Conservation (phyloP, 2,329 filamentous ascomycete species). For the Pseudopithomyces chartarum region DNA sequence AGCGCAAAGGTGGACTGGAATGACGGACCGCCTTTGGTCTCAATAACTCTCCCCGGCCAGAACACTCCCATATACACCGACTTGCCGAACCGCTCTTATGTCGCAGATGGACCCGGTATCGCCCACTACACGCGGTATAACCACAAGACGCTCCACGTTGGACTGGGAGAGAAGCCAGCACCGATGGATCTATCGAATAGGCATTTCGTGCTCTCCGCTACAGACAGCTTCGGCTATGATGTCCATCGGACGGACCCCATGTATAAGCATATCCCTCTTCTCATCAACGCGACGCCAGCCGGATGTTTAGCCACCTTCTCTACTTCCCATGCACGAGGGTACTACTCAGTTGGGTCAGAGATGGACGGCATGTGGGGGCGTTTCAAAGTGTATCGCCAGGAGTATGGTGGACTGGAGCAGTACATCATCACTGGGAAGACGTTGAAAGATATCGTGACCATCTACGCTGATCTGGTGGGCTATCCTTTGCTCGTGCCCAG, state of each 20-base stretch:
- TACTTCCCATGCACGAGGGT: conserved; percentile 66
- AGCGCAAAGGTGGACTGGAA: conserved; percentile 65
- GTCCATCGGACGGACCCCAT: conserved; percentile 72
- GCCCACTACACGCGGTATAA: conserved; percentile 70
- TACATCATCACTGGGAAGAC: conserved; percentile 71
- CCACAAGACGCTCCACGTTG: conserved; percentile 67
- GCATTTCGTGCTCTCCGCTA: conserved; percentile 69
- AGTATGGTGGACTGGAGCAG: conserved; percentile 73
- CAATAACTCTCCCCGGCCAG: conserved; percentile 57
- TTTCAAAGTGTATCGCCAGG: conserved; percentile 75
- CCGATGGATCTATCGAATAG: conserved; percentile 74
- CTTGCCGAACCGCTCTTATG: conserved; percentile 69
- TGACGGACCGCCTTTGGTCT: conserved; percentile 60
- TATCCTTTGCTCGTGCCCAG: conserved; percentile 70
- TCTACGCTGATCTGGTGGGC: conserved; percentile 71
- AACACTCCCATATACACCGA: conserved; percentile 65
- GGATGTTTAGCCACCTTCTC: conserved; percentile 73
- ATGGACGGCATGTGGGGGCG: conserved; percentile 78
- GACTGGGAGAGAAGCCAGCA: conserved; percentile 73
- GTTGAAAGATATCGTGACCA: conserved; percentile 66
- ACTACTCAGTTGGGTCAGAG: conserved; percentile 71
- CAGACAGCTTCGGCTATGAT: conserved; percentile 76
- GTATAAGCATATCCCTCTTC: conserved; percentile 76
- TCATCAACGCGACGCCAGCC: conserved; percentile 69
- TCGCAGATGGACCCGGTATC: conserved; percentile 64